These are phyloP conservation scores for Chalara sp. DNA, from an alignment of 2,329 filamentous ascomycete species.

Conservation along the genomic window DNA sequence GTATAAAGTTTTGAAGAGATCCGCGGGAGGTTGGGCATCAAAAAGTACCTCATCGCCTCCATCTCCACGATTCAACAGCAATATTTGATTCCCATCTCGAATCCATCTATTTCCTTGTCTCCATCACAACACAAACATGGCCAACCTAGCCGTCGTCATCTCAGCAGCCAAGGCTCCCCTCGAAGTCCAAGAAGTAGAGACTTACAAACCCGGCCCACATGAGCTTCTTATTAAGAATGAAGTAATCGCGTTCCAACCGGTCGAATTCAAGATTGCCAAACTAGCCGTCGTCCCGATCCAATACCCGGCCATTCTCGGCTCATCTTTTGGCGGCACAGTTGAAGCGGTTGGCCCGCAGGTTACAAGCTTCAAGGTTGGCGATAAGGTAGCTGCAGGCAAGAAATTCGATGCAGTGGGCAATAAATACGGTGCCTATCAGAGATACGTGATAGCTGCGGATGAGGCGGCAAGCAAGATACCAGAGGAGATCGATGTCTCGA, in stretches of 20 bases:
- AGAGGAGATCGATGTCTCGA: no score
- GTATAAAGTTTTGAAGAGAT: no score
- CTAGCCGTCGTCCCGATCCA: conserved; percentile 12
- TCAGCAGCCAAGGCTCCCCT: conserved; percentile 25
- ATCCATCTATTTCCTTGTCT: no score
- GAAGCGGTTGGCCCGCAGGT: conserved; percentile 22
- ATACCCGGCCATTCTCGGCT: conserved; percentile 26
- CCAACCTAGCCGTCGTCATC: conserved; percentile 12
- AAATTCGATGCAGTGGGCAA: not conserved
- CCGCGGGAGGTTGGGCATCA: no score
- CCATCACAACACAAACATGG: conserved; percentile 13
- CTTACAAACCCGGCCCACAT: conserved; percentile 20
- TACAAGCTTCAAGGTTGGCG: conserved; percentile 21
- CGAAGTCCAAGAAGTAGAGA: conserved; percentile 29
- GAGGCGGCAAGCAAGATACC: no score
- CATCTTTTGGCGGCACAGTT: conserved; percentile 24
- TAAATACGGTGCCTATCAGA: no score
- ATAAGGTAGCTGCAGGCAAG: conserved; percentile 18
- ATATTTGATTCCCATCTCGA: no score
- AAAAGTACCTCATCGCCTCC: no score
- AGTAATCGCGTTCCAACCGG: conserved; percentile 30
- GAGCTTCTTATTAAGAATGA: conserved; percentile 26
- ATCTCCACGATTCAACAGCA: no score
- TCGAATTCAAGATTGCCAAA: conserved; percentile 29
- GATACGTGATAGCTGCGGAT: no score